Percentiles rank a stretch among this genome's conserved stretches.
Evolutionary conservation across 495 filamentous ascomycete species (phyloP).

Genomic region (Hyphodiscus hymeniophilus): DNA sequence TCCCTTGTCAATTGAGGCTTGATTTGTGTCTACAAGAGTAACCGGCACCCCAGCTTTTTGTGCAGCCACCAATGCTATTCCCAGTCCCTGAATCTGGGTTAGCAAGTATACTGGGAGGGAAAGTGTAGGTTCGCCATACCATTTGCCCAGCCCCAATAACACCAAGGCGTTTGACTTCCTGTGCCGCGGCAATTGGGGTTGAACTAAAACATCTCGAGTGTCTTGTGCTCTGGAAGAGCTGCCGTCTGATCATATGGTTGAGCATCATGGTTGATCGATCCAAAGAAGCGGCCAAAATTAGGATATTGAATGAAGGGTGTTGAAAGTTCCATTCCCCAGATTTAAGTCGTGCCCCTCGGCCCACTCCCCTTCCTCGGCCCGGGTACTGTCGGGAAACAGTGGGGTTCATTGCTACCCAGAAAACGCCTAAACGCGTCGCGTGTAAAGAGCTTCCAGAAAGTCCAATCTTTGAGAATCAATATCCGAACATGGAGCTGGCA

Average conservation of each 20-base stretch:
- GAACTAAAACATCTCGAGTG: conserved; percentile 46
- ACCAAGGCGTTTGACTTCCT: conserved; percentile 80
- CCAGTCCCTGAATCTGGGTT: conserved; percentile 60
- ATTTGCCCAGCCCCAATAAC: conserved; percentile 96
- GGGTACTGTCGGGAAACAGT: too few relatives aligned
- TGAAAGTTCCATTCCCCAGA: neutral
- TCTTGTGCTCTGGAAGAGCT: conserved; percentile 22
- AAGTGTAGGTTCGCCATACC: conserved; percentile 41
- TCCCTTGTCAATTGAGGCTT: conserved; percentile 85
- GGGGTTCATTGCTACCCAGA: too few relatives aligned
- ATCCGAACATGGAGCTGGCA: conserved; percentile 35
- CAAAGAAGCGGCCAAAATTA: neutral
- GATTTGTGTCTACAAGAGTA: conserved; percentile 74
- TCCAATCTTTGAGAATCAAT: neutral
- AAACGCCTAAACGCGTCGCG: too few relatives aligned
- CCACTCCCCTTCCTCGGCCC: neutral
- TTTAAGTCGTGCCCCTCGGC: neutral
- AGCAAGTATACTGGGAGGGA: conserved; percentile 3
- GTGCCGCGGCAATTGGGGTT: conserved; percentile 41
- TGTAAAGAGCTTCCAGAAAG: conserved; percentile 13
- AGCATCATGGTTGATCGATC: conserved; percentile 14
- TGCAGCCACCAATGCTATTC: conserved; percentile 92
- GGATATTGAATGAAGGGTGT: neutral
- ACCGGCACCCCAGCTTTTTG: conserved; percentile 79
- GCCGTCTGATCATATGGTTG: conserved; percentile 13